These are phyloP conservation scores for Acanthamoeba castellanii DNA, from an alignment of 208 protist genomes.

Conservation along the genomic window DNA sequence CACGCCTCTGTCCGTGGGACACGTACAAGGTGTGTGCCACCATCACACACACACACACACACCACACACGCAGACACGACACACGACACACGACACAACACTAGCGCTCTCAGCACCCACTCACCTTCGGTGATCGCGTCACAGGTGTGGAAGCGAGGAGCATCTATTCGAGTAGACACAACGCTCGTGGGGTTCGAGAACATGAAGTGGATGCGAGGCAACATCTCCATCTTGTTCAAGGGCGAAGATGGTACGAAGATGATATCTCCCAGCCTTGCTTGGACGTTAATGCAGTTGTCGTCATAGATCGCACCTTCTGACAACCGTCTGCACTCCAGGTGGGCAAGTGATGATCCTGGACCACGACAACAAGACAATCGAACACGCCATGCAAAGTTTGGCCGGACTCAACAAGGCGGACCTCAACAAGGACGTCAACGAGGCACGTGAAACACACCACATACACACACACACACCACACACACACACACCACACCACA, in stretches of 20 bases:
- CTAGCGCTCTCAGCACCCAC: neutral
- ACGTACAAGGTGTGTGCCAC: constrained; percentile 64
- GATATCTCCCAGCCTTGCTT: no score
- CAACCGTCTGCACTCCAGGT: no score
- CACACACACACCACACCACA: no score
- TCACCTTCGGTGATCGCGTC: neutral
- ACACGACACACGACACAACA: no score
- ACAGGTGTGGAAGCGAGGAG: constrained; percentile 78
- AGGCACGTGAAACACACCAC: neutral
- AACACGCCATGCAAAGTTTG: constrained; percentile 9
- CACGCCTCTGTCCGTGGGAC: constrained; percentile 78
- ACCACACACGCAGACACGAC: no score
- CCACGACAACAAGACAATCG: constrained; percentile 63
- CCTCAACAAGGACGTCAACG: constrained; percentile 21
- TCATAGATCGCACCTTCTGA: no score
- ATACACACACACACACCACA: no score
- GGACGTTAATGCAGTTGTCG: neutral
- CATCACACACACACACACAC: no score
- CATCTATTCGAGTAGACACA: constrained; percentile 80
- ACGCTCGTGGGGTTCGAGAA: constrained; percentile 74
- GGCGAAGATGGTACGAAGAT: constrained; percentile 30
- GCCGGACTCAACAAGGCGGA: neutral
- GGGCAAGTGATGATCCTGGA: constrained; percentile 10
- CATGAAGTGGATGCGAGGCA: constrained; percentile 77
- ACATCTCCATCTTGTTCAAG: constrained; percentile 77